phyloP scores from a whole-genome alignment of 202 grass and related monocot species.

The Brachypodium distachyon region DNA sequence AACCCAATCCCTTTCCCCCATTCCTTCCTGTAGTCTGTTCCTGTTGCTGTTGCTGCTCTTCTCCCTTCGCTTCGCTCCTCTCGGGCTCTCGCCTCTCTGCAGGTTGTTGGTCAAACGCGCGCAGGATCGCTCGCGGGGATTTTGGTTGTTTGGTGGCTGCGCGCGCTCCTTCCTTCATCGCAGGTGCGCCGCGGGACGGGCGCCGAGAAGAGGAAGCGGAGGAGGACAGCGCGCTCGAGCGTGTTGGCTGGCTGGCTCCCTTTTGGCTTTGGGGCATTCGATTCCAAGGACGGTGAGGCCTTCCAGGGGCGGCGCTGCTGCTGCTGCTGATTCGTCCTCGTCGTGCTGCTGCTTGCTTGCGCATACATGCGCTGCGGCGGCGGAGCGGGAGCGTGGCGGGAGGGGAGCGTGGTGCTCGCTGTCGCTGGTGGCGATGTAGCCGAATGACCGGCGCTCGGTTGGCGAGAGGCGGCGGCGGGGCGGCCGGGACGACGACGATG shows the following conservation, averaged over 20 bases:
- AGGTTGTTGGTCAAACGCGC: constrained; percentile 12
- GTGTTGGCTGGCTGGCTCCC: not conserved
- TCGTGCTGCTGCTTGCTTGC: too few relatives aligned
- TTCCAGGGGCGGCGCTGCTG: too few relatives aligned
- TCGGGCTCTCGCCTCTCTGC: not conserved
- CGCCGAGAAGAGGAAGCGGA: not conserved
- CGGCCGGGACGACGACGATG: constrained; percentile 10
- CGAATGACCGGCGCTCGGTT: constrained; percentile 26
- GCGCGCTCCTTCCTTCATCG: not conserved
- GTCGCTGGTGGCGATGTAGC: constrained; percentile 25
- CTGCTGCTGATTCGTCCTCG: not conserved
- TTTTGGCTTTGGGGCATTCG: not conserved
- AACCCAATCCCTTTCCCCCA: constrained; percentile 5
- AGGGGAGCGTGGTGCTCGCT: not conserved
- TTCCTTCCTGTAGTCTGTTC: not conserved
- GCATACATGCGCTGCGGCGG: not conserved
- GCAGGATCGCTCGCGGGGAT: not conserved
- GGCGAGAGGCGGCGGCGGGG: not conserved
- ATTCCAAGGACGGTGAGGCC: not conserved
- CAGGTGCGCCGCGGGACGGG: not conserved
- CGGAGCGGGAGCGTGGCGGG: not conserved
- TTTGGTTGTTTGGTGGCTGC: not conserved
- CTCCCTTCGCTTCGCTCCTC: not conserved
- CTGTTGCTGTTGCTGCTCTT: not conserved
- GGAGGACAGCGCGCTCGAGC: too few relatives aligned